These are phyloP conservation scores for Lasiodiplodia hormozganensis DNA, from an alignment of 2,329 filamentous ascomycete genomes.

Conservation along the genomic window DNA sequence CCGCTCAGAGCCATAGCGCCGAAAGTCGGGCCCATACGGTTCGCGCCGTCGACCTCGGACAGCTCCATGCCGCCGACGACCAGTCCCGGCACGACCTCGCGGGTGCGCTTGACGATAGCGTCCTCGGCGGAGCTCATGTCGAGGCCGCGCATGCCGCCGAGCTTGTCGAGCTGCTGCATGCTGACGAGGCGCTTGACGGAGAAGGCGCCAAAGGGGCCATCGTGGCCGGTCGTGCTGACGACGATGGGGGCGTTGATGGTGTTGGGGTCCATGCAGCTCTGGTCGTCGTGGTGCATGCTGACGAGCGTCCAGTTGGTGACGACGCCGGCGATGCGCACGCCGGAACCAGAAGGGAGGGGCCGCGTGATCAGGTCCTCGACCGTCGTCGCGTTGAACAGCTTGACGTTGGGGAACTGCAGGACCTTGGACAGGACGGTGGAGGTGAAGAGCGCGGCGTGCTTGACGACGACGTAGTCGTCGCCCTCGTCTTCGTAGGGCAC, in stretches of 20 bases:
- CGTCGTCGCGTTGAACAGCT: conserved; percentile 93
- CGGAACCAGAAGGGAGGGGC: conserved; percentile 54
- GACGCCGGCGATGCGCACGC: conserved; percentile 80
- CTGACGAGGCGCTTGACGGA: conserved; percentile 87
- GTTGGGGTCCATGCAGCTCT: conserved; percentile 97
- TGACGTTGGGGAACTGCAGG: conserved; percentile 84
- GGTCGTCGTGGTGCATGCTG: conserved; percentile 84
- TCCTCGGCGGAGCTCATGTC: conserved; percentile 94
- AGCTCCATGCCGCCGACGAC: conserved; percentile 97
- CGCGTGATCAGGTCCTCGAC: conserved; percentile 94
- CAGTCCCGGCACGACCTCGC: conserved; percentile 85
- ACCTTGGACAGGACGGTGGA: conserved; percentile 86
- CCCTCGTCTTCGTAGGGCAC: conserved; percentile 89
- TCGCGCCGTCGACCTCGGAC: conserved; percentile 87
- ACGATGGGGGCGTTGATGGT: conserved; percentile 92
- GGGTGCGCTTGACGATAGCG: conserved; percentile 89
- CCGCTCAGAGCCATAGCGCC: conserved; percentile 88
- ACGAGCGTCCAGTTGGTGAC: conserved; percentile 97
- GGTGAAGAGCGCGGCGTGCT: conserved; percentile 92
- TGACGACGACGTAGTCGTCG: conserved; percentile 82
- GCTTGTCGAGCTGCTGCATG: conserved; percentile 82
- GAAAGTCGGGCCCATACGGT: conserved; percentile 90
- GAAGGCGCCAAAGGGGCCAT: conserved; percentile 91
- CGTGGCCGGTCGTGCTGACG: conserved; percentile 90
- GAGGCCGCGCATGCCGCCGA: conserved; percentile 90